A percentile compares a stretch with the other conserved stretches of the same genome.
Evolutionary conservation across 768 basidiomycete genomes (phyloP).

Genomic region (Scleroderma bovista): DNA sequence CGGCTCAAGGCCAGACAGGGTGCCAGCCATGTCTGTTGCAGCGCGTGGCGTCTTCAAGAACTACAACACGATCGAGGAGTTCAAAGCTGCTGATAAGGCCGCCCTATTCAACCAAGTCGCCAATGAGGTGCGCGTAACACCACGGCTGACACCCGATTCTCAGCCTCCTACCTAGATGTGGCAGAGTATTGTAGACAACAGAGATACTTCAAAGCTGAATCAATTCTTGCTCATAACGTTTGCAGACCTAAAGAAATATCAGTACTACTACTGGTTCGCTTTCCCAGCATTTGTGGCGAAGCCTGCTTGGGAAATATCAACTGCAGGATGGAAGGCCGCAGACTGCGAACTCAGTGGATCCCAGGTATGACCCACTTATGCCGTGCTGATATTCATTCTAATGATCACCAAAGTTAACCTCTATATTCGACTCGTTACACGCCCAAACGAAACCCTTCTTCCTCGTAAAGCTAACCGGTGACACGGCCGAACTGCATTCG

Average conservation of each 20-base stretch:
- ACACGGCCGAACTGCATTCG: constrained; percentile 38
- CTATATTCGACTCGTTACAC: constrained; percentile 48
- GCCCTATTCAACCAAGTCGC: constrained; percentile 73
- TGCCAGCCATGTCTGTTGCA: constrained; percentile 43
- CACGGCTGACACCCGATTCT: background rate
- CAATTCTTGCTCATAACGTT: constrained; percentile 88
- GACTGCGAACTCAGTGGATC: constrained; percentile 37
- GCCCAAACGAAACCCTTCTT: constrained; percentile 50
- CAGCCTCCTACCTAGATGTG: constrained; percentile 49
- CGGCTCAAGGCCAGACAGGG: constrained; percentile 25
- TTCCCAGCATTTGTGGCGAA: constrained; percentile 90
- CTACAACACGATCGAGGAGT: constrained; percentile 96
- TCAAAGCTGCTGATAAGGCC: constrained; percentile 84
- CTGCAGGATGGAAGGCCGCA: constrained; percentile 52
- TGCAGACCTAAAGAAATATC: constrained; percentile 97
- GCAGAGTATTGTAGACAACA: constrained; percentile 49
- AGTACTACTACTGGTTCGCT: constrained; percentile 97
- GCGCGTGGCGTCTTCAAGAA: constrained; percentile 78
- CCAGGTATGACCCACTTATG: constrained; percentile 29
- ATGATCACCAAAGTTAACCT: constrained; percentile 37
- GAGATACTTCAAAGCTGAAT: constrained; percentile 53
- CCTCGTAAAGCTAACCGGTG: constrained; percentile 43
- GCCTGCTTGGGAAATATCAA: constrained; percentile 83
- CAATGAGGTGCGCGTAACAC: constrained; percentile 45
- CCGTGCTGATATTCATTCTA: background rate